phyloP scores from a whole-genome alignment of 768 basidiomycete species.

The Floccularia luteovirens region DNA sequence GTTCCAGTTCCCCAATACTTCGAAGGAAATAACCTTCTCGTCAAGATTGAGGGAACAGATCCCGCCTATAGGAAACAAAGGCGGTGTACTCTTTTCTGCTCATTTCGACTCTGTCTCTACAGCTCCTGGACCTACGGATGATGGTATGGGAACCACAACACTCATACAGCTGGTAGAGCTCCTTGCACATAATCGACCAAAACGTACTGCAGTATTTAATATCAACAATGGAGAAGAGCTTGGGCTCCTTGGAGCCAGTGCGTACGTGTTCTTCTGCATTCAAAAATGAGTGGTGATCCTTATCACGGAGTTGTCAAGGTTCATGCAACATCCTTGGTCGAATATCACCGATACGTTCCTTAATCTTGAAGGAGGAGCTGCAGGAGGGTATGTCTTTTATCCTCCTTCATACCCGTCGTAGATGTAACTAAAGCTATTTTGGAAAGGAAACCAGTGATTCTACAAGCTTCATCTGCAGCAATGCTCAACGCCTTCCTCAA shows the following conservation, averaged over 20 bases:
- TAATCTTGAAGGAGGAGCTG: slow-evolving; percentile 77
- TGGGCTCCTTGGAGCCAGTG: slow-evolving; percentile 63
- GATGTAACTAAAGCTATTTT: too few species aligned
- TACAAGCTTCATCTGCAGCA: slow-evolving; percentile 58
- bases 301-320: too few species aligned
- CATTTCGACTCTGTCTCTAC: slow-evolving; percentile 81
- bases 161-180: slow-evolving; percentile 59
- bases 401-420: neutral
- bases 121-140: slow-evolving; percentile 68
- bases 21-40: slow-evolving; percentile 61
- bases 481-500: slow-evolving; percentile 46
- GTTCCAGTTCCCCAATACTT: slow-evolving; percentile 52
- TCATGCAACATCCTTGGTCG: slow-evolving; percentile 71
- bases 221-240: slow-evolving; percentile 86
- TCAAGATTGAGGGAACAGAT: slow-evolving; percentile 52
- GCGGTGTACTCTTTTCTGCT: slow-evolving; percentile 66
- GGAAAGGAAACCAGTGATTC: slow-evolving; percentile 63
- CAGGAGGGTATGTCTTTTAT: slow-evolving; percentile 51
- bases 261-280: slow-evolving; percentile 36
- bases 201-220: slow-evolving; percentile 69
- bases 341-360: slow-evolving; percentile 59
- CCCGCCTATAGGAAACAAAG: slow-evolving; percentile 17
- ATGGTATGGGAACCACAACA: slow-evolving; percentile 67
- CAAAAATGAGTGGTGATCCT: too few species aligned
- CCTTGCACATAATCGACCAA: slow-evolving; percentile 38